Conservation (phyloP, 2,329 filamentous ascomycete species). For the Nothophoma quercina region DNA sequence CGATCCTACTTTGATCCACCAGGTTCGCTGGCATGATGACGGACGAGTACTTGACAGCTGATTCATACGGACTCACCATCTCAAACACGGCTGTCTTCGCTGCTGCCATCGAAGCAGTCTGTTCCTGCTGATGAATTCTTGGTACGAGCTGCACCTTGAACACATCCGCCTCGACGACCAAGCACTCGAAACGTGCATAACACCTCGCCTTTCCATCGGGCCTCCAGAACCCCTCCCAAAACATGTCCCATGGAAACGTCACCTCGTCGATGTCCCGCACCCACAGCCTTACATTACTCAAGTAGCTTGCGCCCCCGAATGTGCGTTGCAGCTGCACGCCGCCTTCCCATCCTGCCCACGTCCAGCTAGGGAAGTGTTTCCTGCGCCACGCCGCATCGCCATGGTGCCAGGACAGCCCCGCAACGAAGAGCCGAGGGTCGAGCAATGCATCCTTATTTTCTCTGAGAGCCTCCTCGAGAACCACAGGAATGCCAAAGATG, state of each 20-base stretch:
- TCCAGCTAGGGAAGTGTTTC: conserved; percentile 20
- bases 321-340: conserved; percentile 5
- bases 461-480: not conserved
- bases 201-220: conserved; percentile 1
- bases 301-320: conserved; percentile 2
- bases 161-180: conserved; percentile 5
- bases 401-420: conserved; percentile 7
- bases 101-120: not conserved
- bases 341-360: conserved; percentile 19
- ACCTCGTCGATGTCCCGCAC: not conserved
- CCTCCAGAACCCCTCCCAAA: conserved; percentile 1
- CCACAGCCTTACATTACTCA: conserved; percentile 6
- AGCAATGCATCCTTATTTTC: conserved; percentile 8
- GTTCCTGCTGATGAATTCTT: not conserved
- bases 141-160: too few species aligned
- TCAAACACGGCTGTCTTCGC: conserved; percentile 2
- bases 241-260: conserved; percentile 4
- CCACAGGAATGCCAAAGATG: conserved; percentile 12
- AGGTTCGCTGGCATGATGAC: conserved; percentile 6
- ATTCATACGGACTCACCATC: conserved; percentile 12
- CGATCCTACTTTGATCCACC: not conserved
- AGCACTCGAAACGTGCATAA: not conserved
- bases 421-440: not conserved
- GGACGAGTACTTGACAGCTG: conserved; percentile 1
- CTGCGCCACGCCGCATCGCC: not conserved